These are phyloP conservation scores for Cornus suecica DNA, from an alignment of 148 eudicot species.

Conservation along the genomic window DNA sequence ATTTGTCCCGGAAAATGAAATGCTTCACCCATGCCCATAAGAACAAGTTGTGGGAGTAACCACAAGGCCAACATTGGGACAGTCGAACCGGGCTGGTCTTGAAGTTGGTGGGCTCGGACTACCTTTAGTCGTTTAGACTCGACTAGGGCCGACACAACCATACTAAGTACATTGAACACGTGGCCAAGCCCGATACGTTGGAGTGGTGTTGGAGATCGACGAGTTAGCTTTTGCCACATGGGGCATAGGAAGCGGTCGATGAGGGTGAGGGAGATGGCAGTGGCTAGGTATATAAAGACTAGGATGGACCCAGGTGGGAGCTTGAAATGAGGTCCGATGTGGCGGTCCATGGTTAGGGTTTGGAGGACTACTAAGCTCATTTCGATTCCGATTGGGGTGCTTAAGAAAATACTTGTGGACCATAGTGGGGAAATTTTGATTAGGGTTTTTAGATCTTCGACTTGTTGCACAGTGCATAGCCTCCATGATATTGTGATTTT, in stretches of 20 bases:
- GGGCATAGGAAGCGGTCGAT: conserved; percentile 29
- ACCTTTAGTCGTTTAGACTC: conserved; percentile 19
- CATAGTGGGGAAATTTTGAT: conserved; percentile 64
- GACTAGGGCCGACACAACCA: conserved; percentile 33
- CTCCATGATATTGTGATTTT: conserved; percentile 31
- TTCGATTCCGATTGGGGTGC: conserved; percentile 49
- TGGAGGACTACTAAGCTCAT: conserved; percentile 50
- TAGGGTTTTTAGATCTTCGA: conserved; percentile 41
- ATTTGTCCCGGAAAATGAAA: conserved; percentile 33
- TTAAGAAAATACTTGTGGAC: conserved; percentile 57
- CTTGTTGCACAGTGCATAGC: conserved; percentile 37
- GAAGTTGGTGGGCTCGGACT: conserved; percentile 7
- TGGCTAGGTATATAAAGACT: conserved; percentile 26
- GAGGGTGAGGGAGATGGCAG: conserved; percentile 21
- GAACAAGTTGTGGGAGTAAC: conserved; percentile 20
- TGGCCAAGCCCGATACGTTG: conserved; percentile 42
- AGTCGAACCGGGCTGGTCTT: neutral
- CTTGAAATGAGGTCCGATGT: conserved; percentile 33
- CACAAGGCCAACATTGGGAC: conserved; percentile 36
- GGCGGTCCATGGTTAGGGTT: conserved; percentile 51
- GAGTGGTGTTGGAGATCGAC: conserved; percentile 26
- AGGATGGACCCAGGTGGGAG: conserved; percentile 35
- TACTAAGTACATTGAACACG: conserved; percentile 24
- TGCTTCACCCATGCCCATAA: conserved; percentile 27
- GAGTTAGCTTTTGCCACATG: conserved; percentile 18